Evolutionary conservation across 2,329 filamentous ascomycete genomes (phyloP).

Genomic region (Sarocladium kiliense): DNA sequence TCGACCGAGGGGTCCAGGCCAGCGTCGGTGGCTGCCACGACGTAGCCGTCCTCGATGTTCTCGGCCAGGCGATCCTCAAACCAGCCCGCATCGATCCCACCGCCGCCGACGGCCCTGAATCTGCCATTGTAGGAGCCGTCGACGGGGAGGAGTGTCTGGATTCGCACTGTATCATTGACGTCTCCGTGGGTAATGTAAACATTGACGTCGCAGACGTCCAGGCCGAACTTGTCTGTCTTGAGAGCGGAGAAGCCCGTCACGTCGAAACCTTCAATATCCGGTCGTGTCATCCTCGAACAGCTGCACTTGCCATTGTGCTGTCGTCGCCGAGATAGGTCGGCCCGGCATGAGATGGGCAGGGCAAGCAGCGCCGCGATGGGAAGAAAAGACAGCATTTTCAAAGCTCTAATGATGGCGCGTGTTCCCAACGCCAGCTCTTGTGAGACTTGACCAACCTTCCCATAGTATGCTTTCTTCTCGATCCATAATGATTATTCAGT

Average conservation of each 20-base stretch:
- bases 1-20: constrained; percentile 10
- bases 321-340: neutral
- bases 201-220: constrained; percentile 1
- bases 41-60: constrained; percentile 13
- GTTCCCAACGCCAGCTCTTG: no score
- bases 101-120: constrained; percentile 23
- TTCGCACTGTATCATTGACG: neutral
- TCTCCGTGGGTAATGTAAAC: neutral
- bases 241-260: constrained; percentile 1
- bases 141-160: constrained; percentile 6
- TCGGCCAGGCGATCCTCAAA: constrained; percentile 11
- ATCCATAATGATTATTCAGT: no score
- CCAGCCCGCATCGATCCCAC: constrained; percentile 21
- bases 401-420: no score
- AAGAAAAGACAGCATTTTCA: neutral
- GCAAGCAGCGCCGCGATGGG: neutral
- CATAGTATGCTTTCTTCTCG: no score
- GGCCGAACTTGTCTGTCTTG: constrained; percentile 3
- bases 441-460: no score
- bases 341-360: neutral
- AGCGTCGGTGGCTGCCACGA: constrained; percentile 13
- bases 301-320: neutral
- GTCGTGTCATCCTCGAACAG: neutral
- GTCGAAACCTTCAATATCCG: constrained; percentile 1
- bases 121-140: constrained; percentile 17